Conservation (phyloP, 768 basidiomycete genomes). For the Pleurotus tuber-regium region DNA sequence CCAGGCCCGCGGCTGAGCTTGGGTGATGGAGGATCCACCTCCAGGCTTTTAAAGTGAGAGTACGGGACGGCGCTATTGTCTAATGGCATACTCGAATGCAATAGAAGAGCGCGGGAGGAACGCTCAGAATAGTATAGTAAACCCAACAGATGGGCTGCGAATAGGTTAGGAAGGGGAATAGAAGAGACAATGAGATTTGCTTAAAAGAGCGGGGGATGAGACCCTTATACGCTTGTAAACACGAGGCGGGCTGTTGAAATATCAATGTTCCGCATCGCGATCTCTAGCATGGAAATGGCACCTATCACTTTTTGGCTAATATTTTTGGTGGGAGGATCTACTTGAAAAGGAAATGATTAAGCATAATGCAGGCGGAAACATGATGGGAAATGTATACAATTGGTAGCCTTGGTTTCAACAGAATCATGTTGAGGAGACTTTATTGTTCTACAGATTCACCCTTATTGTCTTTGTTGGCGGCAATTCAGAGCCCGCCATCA, state of each 20-base stretch:
- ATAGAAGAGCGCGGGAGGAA: conserved; percentile 16
- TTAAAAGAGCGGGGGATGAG: conserved; percentile 7
- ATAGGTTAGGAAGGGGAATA: conserved; percentile 16
- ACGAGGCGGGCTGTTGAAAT: conserved; percentile 6
- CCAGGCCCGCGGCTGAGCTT: conserved; percentile 41
- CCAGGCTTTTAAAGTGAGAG: conserved; percentile 27
- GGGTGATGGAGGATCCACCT: conserved; percentile 25
- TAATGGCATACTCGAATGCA: conserved; percentile 22
- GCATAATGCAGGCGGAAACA: background rate
- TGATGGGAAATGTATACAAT: background rate
- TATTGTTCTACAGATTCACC: conserved; percentile 37
- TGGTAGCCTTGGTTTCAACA: conserved; percentile 9
- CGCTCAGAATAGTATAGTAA: conserved; percentile 29
- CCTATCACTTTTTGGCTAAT: background rate
- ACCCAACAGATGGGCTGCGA: conserved; percentile 23
- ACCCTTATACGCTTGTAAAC: conserved; percentile 7
- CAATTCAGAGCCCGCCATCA: conserved; percentile 6
- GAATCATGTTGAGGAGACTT: conserved; percentile 1
- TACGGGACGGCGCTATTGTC: conserved; percentile 27
- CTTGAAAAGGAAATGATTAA: background rate
- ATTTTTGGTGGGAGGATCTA: background rate
- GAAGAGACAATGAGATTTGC: conserved; percentile 10
- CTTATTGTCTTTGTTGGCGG: conserved; percentile 45
- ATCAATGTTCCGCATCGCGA: too few species aligned
- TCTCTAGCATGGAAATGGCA: too few species aligned